Evolutionary conservation across 306 rosid species (phyloP), one percentile per base, ranked within the genome.

Genomic region (Gillenia trifoliata): DNA sequence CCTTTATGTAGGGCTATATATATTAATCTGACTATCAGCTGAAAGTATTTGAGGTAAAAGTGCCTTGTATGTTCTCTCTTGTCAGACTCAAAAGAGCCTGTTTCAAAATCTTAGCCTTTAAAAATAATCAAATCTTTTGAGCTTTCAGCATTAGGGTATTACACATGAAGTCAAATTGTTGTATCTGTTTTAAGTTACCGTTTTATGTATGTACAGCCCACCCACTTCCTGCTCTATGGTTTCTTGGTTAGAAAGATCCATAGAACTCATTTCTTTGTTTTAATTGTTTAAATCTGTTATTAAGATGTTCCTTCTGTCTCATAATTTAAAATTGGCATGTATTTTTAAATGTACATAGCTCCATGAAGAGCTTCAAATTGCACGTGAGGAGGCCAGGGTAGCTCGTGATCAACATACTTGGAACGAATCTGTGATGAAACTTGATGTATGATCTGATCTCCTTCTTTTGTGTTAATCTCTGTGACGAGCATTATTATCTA

Each of bases 341-440:
- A 29, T 70, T 74, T 33, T 83, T 40, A 69, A 28, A 22, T 57
- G 71, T 75, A 11, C 43, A 62, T 76, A 93, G 98, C 90, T 93
- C 79, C 73, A 82, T 45, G 87, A 86, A 72, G 93, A 91, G 83
- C 94, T 91, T 77, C 73, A 47, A 23, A 67, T 55, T 70, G 96
- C 92, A 69, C 86, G 75, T 69, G 90, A 93, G 78, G 91, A 84
- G 77, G 91, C 91, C 54, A 85, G 75, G 75, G 68, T 82, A 69
- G 96, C 94, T 63, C 81, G 62, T 52, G 91, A 88, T 72, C 85
- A 81, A 66, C 85, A 79, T 79, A 77, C 79, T 74, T 85, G 86
- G 57, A 50, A 68, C 40, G 74, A 82, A 76, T 81, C 82, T 77
- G 83, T 80, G 71, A 75, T 82, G 15, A 73, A 75, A 64, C 38